Evolutionary conservation across 2,329 filamentous ascomycete species (phyloP).

Genomic region (Colletotrichum chlorophyti): DNA sequence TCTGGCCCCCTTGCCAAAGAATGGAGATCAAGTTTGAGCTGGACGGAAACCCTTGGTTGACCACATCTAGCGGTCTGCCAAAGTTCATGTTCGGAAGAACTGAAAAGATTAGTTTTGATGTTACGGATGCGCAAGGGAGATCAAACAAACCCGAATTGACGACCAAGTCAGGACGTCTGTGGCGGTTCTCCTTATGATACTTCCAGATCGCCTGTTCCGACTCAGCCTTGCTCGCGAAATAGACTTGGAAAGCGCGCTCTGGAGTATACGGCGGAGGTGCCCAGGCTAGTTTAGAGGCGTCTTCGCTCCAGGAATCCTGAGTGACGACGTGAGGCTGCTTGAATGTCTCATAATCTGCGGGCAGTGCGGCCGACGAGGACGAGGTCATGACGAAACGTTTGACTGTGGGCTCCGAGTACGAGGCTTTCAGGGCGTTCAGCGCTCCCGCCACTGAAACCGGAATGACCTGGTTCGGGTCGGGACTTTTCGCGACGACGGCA

Average conservation of each 20-base stretch:
- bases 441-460: constrained; percentile 38
- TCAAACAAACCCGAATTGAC: constrained; percentile 5
- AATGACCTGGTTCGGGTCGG: constrained; percentile 47
- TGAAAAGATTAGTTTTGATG: constrained; percentile 36
- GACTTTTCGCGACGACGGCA: constrained; percentile 38
- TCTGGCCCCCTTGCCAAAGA: constrained; percentile 31
- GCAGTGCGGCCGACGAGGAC: constrained; percentile 35
- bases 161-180: constrained; percentile 26
- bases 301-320: constrained; percentile 43
- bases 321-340: constrained; percentile 31
- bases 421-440: constrained; percentile 39
- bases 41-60: constrained; percentile 30
- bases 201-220: constrained; percentile 46
- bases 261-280: constrained; percentile 41
- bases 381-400: constrained; percentile 48
- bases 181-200: constrained; percentile 39
- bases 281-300: constrained; percentile 40
- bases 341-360: constrained; percentile 27
- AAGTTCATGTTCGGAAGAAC: constrained; percentile 38
- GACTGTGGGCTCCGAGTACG: constrained; percentile 39
- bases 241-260: constrained; percentile 35
- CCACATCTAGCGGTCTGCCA: constrained; percentile 29
- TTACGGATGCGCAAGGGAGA: neutral
- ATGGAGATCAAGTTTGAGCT: constrained; percentile 29
- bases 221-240: constrained; percentile 46